Evolutionary conservation across 768 basidiomycete genomes (phyloP), one percentile per base, ranked within the genome.

Genomic region (Russula abietina): DNA sequence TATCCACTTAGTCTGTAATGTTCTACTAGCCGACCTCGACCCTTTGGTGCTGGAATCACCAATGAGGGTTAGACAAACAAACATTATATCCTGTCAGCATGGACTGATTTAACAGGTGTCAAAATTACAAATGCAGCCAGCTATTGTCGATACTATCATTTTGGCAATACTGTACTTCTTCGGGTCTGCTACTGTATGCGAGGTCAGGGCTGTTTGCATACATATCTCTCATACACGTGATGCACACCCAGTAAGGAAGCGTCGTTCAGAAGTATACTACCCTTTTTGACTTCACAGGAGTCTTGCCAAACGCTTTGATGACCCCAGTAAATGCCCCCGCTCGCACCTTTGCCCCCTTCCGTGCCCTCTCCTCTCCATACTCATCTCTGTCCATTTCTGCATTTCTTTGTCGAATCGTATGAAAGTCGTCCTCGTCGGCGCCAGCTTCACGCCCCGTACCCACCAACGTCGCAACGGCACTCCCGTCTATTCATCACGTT

Each of bases 361-460:
- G 81, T 57, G 67, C 65, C 63, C 75, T 80, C 30, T 77, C 78
- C 55, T 78, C 76, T 49, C 70, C 72, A 68, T 80, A 83, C 69
- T 87, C 85, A 30, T 84, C 82, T 32, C 74, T 78, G 32, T 88
- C 83, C 0, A 91, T 77, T 62, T 87, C 84, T 11, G 72, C 75
- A 50, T 78, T 82, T 57, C 76, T 80, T 49, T 92, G 81, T 71
- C 86, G 87, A 72, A 93, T 80, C 0, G 78, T 78, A 72, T 94
- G 93, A 75, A 95, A 97, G 71, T 97, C 95, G 70, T 98, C 95
- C 73, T 98, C 95, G 71, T 98, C 95, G 10, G 95, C 88, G 26
- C 93, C 92, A 0, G 81, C 84, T 43, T 78, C 83, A 33, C 71
- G 71, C 0, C 79, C 79, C 1, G 71, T 73, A 19, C 82, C 81